Conservation (phyloP, 2,329 filamentous ascomycete genomes). For the Apiospora malaysiana region DNA sequence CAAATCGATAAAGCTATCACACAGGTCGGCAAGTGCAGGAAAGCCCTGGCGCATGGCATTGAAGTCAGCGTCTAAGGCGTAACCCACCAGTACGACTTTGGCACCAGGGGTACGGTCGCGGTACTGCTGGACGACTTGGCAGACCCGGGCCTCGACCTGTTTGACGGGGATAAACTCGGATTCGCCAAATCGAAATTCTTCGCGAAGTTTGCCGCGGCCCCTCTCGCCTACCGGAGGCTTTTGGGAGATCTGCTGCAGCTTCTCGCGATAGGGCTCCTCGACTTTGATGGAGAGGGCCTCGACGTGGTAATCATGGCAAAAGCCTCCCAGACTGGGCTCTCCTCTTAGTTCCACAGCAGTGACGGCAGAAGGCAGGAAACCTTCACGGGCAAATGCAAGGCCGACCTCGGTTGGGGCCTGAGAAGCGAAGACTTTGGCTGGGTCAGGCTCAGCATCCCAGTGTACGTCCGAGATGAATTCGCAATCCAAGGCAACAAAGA, state of each 20-base stretch:
- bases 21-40: conserved; percentile 4
- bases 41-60: conserved; percentile 10
- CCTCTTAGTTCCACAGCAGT: background rate
- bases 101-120: background rate
- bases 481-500: background rate
- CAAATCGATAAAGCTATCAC: conserved; percentile 7
- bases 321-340: background rate
- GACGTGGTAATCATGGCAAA: background rate
- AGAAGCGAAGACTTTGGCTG: conserved; percentile 5
- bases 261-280: conserved; percentile 4
- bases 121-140: background rate
- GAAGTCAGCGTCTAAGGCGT: background rate
- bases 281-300: conserved; percentile 1
- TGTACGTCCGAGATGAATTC: conserved; percentile 14
- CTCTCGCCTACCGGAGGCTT: background rate
- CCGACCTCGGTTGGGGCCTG: conserved; percentile 11
- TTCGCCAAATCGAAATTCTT: background rate
- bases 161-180: background rate
- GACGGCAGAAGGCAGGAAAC: background rate
- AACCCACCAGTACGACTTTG: background rate
- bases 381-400: background rate
- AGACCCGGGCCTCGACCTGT: background rate
- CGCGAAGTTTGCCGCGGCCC: conserved; percentile 7
- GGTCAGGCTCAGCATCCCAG: background rate
- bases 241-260: background rate